These are phyloP conservation scores for Plasmodium inui DNA, from an alignment of 169 alveolate species.

Conservation along the genomic window DNA sequence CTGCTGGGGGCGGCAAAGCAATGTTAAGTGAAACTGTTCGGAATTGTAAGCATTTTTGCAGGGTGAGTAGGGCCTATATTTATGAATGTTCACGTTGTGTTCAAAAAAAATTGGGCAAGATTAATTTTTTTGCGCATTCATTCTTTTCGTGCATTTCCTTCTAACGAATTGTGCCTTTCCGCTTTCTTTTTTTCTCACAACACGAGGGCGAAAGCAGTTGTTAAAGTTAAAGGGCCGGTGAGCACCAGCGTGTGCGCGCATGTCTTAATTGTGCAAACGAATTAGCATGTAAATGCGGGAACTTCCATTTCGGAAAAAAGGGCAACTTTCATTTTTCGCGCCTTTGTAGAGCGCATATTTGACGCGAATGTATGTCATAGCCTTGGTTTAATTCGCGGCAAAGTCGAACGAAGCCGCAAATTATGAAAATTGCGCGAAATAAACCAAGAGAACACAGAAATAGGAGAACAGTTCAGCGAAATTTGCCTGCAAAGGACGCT, in stretches of 20 bases:
- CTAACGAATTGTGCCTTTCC: neutral
- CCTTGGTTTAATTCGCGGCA: neutral
- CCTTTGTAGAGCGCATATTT: neutral
- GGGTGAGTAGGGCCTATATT: neutral
- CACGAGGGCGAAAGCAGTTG: neutral
- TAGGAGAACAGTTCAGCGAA: constrained; percentile 11
- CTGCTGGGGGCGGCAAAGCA: neutral
- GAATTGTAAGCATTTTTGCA: neutral
- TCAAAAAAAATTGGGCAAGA: neutral
- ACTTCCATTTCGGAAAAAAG: neutral
- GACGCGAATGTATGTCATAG: neutral
- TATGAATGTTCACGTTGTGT: neutral
- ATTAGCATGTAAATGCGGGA: neutral
- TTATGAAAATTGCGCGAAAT: neutral
- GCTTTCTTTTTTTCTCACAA: neutral
- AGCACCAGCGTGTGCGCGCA: neutral
- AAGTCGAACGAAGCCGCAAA: neutral
- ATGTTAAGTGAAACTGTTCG: neutral
- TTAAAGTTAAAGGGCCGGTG: neutral
- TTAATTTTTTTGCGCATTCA: neutral
- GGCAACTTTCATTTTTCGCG: neutral
- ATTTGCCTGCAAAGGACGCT: neutral
- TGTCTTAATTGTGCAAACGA: constrained; percentile 4
- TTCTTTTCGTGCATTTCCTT: neutral
- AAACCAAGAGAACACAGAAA: neutral